Evolutionary conservation across 768 basidiomycete species (phyloP).

Genomic region (Galerina sulciceps): DNA sequence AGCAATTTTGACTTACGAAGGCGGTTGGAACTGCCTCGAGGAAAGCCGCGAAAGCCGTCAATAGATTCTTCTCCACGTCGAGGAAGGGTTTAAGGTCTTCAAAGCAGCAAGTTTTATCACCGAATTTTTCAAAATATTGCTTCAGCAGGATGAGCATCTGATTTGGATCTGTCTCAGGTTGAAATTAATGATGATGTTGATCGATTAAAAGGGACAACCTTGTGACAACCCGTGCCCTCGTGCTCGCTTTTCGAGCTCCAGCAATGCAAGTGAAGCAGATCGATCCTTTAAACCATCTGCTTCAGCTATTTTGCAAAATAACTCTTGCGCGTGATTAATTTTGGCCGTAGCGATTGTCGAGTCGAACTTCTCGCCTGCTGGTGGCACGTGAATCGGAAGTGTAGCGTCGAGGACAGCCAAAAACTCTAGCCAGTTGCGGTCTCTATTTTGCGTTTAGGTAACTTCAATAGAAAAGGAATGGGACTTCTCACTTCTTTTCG

Average conservation of each 20-base stretch:
- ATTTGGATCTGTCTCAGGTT: slow-evolving; percentile 41
- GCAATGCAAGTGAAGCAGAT: slow-evolving; percentile 69
- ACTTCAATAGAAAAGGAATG: not conserved
- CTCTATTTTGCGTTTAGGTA: slow-evolving; percentile 40
- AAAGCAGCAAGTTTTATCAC: slow-evolving; percentile 84
- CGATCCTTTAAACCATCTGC: slow-evolving; percentile 76
- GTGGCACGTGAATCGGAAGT: slow-evolving; percentile 43
- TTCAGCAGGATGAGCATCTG: slow-evolving; percentile 55
- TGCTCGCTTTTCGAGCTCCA: slow-evolving; percentile 76
- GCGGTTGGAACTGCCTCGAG: slow-evolving; percentile 50
- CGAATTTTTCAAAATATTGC: slow-evolving; percentile 72
- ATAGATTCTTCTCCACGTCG: slow-evolving; percentile 48
- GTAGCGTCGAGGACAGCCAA: slow-evolving; percentile 72
- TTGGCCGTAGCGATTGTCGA: slow-evolving; percentile 33
- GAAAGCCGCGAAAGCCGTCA: slow-evolving; percentile 56
- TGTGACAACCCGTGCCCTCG: slow-evolving; percentile 48
- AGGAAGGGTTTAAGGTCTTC: slow-evolving; percentile 83
- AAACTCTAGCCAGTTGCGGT: slow-evolving; percentile 89
- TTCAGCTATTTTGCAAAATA: slow-evolving; percentile 62
- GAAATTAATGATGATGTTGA: not conserved
- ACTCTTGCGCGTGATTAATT: slow-evolving; percentile 43
- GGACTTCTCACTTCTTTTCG: slow-evolving; percentile 56
- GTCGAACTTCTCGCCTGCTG: slow-evolving; percentile 20
- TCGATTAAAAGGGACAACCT: slow-evolving; percentile 34
- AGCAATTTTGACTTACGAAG: slow-evolving; percentile 44